Percentiles rank a stretch among this genome's conserved stretches.
phyloP scores from a whole-genome alignment of 495 filamentous ascomycete species.

The Neurospora terricola region DNA sequence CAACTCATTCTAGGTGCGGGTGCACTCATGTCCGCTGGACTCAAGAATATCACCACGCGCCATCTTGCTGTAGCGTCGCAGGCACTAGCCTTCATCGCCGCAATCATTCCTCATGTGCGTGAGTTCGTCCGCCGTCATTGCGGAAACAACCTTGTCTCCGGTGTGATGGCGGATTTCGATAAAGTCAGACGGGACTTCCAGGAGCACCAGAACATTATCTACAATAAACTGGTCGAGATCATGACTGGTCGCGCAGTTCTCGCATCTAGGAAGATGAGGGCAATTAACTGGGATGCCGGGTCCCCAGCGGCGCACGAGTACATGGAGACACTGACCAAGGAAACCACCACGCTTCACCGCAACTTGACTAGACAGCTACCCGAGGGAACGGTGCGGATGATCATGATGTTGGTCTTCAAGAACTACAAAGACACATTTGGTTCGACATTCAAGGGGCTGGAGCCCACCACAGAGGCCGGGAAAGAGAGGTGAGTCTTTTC shows the following conservation, averaged over 20 bases:
- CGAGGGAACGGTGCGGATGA: constrained; percentile 66
- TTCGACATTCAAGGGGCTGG: constrained; percentile 58
- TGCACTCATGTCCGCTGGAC: constrained; percentile 77
- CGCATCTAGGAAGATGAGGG: constrained; percentile 66
- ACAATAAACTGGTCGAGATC: constrained; percentile 93
- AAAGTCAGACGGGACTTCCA: constrained; percentile 81
- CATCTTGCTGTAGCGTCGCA: constrained; percentile 91
- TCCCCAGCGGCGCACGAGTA: constrained; percentile 48
- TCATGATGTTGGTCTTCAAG: constrained; percentile 83
- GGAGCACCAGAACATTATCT: constrained; percentile 87
- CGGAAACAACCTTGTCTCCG: constrained; percentile 32
- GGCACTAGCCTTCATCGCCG: constrained; percentile 76
- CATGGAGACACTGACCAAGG: constrained; percentile 86
- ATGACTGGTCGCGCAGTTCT: constrained; percentile 70
- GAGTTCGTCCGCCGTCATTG: constrained; percentile 82
- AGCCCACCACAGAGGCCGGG: constrained; percentile 54
- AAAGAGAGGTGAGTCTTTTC: constrained; percentile 54
- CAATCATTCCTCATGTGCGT: constrained; percentile 79
- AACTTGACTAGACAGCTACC: constrained; percentile 80
- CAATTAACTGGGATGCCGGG: constrained; percentile 58
- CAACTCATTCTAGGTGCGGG: constrained; percentile 94
- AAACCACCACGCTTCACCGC: constrained; percentile 78
- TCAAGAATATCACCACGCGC: constrained; percentile 94
- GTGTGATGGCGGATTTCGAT: constrained; percentile 79
- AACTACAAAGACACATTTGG: constrained; percentile 80